Evolutionary conservation across 2,329 filamentous ascomycete genomes (phyloP).

Genomic region (Plectosphaerella sp.): DNA sequence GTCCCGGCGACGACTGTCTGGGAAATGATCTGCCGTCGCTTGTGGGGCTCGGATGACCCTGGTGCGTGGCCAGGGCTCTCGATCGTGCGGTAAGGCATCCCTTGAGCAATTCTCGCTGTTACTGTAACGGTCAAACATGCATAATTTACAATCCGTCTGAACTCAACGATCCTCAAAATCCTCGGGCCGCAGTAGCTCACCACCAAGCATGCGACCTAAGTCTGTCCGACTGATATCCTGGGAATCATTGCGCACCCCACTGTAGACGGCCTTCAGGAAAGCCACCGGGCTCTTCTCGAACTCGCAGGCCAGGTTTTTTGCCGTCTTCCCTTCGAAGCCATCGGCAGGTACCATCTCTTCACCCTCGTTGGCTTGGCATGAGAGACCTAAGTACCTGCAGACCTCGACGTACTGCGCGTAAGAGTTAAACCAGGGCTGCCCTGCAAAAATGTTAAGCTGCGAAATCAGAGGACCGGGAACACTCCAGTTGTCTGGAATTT

Average conservation of each 20-base stretch:
- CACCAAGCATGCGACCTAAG: neutral
- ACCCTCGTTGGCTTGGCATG: constrained; percentile 16
- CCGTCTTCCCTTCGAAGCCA: constrained; percentile 21
- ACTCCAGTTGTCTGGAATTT: constrained; percentile 1
- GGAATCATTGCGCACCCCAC: neutral
- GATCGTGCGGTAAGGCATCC: too few relatives aligned
- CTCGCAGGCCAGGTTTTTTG: neutral
- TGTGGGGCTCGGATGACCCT: too few relatives aligned
- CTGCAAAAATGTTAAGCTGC: constrained; percentile 60
- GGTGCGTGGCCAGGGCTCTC: too few relatives aligned
- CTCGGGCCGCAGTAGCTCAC: neutral
- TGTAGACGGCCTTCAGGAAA: neutral
- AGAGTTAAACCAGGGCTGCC: constrained; percentile 57
- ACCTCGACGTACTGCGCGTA: constrained; percentile 48
- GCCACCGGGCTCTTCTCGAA: neutral
- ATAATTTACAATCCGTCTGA: too few relatives aligned
- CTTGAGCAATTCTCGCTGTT: too few relatives aligned
- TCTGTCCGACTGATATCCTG: neutral
- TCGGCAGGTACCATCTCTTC: constrained; percentile 18
- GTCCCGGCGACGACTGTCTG: too few relatives aligned
- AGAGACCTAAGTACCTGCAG: constrained; percentile 49
- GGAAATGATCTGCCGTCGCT: too few relatives aligned
- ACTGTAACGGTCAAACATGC: too few relatives aligned
- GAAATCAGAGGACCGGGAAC: constrained; percentile 10
- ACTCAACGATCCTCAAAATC: neutral